Evolutionary conservation across 177 flowering plant species (phyloP), one percentile per base, ranked within the genome.

Genomic region (Vitis hybrid): DNA sequence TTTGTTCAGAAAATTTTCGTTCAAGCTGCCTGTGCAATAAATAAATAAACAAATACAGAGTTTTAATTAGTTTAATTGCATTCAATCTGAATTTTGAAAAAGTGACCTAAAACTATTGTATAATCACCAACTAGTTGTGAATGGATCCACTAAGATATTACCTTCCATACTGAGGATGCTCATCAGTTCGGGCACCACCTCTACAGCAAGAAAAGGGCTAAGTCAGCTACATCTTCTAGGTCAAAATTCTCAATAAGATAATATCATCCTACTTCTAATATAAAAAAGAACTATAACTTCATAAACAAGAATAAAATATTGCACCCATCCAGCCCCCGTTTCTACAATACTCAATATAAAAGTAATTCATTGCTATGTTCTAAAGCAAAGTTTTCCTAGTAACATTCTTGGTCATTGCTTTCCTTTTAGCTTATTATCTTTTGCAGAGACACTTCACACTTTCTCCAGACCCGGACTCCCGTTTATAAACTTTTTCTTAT

Each of bases 141-240:
- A 46, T 13, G 57, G 12, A 57, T 62, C 40, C 40, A 60, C 11
- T 58, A 21, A 40, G 32, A 40, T 11, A 35, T 75, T 82, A 94
- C 97, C 93, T 89, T 83, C 85, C 97, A 79, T 88, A 90, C 57
- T 82, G 91, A 75, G 90, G 82, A 15, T 80, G 80, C 19, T 91
- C 97, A 52, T 91, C 97, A 63, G 81, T 86, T 78, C 76, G 83
- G 3, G 80, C 89, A 70, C 86, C 86, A 73, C 88, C 91, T 66
- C 97, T 89, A 85, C 76, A 80, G 61, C 56, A 66, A 58, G 51
- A 65, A 74, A 71, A 40, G 14, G 55, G 19, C 10, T 49, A 64
- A 30, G 49, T 35, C 14, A 76, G 11, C 14, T 46, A 51, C 24
- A 10, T 55, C 52, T 24, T 46, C 10, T 5, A 52, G 57, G 52